A percentile compares a stretch with the other conserved stretches of the same genome.
phyloP scores from a whole-genome alignment of 163 green algal species.

The Scenedesmus sp. region DNA sequence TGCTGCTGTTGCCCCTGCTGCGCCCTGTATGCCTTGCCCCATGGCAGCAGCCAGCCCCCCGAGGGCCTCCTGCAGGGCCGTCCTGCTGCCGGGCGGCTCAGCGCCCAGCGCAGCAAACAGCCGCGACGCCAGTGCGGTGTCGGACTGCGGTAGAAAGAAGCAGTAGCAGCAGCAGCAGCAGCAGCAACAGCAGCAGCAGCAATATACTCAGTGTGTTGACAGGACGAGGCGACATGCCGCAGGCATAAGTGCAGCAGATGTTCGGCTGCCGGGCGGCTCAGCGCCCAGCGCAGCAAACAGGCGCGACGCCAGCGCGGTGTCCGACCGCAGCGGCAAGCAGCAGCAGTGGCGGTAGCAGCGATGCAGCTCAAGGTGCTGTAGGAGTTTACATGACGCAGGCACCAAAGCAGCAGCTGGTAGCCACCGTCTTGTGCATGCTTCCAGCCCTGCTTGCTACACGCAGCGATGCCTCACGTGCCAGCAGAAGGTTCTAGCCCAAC shows the following conservation, averaged over 20 bases:
- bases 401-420: too few relatives aligned
- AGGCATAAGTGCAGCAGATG: too few relatives aligned
- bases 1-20: slow-evolving; percentile 2
- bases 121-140: slow-evolving; percentile 63
- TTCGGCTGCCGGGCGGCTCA: slow-evolving; percentile 81
- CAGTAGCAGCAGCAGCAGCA: background rate
- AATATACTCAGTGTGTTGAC: too few relatives aligned
- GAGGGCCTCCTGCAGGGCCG: slow-evolving; percentile 81
- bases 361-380: too few relatives aligned
- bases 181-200: background rate
- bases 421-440: too few relatives aligned
- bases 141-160: slow-evolving; percentile 29
- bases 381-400: too few relatives aligned
- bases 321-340: slow-evolving; percentile 28
- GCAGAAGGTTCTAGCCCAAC: too few relatives aligned
- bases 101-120: slow-evolving; percentile 74
- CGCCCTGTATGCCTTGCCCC: background rate
- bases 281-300: slow-evolving; percentile 74
- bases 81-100: slow-evolving; percentile 82
- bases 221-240: too few relatives aligned
- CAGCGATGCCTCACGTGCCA: too few relatives aligned
- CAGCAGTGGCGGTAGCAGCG: background rate
- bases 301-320: slow-evolving; percentile 63
- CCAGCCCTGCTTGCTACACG: too few relatives aligned
- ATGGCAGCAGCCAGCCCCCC: slow-evolving; percentile 68